phyloP scores from a whole-genome alignment of 805 yeast genomes.

The Saccharomycopsis synnaedendra region DNA sequence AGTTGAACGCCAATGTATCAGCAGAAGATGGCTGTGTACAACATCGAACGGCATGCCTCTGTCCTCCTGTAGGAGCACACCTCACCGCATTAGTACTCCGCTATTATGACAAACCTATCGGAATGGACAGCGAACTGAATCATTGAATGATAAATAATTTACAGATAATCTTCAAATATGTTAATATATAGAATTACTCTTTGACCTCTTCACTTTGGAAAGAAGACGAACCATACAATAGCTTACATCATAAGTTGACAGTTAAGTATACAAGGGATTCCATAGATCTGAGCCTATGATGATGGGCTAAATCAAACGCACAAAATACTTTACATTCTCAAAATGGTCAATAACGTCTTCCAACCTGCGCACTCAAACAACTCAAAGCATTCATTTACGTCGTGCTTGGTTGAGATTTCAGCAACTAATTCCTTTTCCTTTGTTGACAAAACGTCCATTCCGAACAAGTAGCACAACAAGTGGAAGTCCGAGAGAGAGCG shows the following conservation, averaged over 20 bases:
- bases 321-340: neutral
- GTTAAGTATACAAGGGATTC: neutral
- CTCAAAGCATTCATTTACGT: slow-evolving; percentile 34
- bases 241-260: neutral
- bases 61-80: too few species aligned
- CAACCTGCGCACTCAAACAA: slow-evolving; percentile 63
- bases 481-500: slow-evolving; percentile 59
- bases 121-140: too few species aligned
- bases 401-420: slow-evolving; percentile 32
- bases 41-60: too few species aligned
- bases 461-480: slow-evolving; percentile 45
- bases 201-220: too few species aligned
- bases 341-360: slow-evolving; percentile 65
- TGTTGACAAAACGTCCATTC: slow-evolving; percentile 43
- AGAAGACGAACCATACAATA: neutral
- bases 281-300: neutral
- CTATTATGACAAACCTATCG: too few species aligned
- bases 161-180: too few species aligned
- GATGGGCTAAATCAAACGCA: too few species aligned
- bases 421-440: slow-evolving; percentile 43
- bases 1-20: too few species aligned
- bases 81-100: too few species aligned
- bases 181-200: too few species aligned
- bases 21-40: too few species aligned
- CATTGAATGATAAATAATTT: too few species aligned